These are phyloP conservation scores for Fusarium dimerum DNA, from an alignment of 2,329 filamentous ascomycete species.

Conservation along the genomic window DNA sequence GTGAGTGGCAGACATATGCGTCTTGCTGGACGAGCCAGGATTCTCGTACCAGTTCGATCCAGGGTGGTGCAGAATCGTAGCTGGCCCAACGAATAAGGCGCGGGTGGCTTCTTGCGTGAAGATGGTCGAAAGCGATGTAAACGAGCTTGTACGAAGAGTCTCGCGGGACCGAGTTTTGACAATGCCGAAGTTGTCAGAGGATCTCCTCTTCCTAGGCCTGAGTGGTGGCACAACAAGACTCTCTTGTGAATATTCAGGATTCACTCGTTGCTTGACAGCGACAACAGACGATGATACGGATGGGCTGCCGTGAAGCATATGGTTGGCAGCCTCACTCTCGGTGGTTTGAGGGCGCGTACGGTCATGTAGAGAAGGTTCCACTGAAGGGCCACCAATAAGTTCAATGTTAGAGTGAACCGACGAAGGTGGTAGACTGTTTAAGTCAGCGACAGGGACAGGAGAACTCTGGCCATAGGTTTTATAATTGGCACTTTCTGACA, in stretches of 20 bases:
- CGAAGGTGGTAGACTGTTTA: constrained; percentile 43
- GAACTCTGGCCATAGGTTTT: constrained; percentile 53
- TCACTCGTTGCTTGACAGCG: constrained; percentile 33
- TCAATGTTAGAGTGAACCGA: constrained; percentile 53
- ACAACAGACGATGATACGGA: constrained; percentile 42
- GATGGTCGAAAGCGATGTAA: constrained; percentile 57
- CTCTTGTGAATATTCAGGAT: constrained; percentile 59
- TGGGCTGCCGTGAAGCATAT: constrained; percentile 50
- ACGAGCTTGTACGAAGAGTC: constrained; percentile 53
- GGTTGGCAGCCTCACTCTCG: constrained; percentile 50
- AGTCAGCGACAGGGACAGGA: constrained; percentile 32
- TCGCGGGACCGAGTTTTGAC: constrained; percentile 54
- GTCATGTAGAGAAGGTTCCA: constrained; percentile 40
- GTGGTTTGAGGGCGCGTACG: constrained; percentile 37
- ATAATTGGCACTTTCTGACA: constrained; percentile 56
- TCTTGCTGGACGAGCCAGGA: constrained; percentile 4
- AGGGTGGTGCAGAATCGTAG: constrained; percentile 28
- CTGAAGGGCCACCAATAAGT: constrained; percentile 50
- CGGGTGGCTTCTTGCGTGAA: constrained; percentile 50
- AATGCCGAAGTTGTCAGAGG: constrained; percentile 51
- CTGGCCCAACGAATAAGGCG: constrained; percentile 33
- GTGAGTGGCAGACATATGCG: constrained; percentile 25
- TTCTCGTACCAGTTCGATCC: constrained; percentile 26
- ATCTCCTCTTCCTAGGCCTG: constrained; percentile 46
- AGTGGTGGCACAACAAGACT: constrained; percentile 61